phyloP scores from a whole-genome alignment of 2,329 filamentous ascomycete genomes.

The Pleomassaria siparia region DNA sequence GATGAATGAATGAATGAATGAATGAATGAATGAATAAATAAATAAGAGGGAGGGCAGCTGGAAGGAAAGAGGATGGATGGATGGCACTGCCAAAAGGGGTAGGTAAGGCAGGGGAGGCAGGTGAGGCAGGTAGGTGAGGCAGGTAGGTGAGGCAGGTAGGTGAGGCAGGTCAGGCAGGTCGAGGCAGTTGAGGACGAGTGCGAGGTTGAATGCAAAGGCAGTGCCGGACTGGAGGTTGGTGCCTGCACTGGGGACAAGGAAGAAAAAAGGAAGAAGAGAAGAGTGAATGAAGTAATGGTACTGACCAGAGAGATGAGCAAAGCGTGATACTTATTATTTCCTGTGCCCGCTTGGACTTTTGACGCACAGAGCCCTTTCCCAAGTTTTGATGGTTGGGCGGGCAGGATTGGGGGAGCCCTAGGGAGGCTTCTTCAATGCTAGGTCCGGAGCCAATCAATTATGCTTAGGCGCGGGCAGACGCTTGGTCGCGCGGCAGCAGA shows the following conservation, averaged over 20 bases:
- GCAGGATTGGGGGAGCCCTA: conserved; percentile 27
- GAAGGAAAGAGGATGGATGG: conserved; percentile 16
- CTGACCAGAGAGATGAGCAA: conserved; percentile 8
- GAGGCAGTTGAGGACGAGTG: too few species aligned
- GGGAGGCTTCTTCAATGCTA: conserved; percentile 28
- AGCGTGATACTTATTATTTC: conserved; percentile 9
- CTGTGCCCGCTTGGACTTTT: conserved; percentile 1
- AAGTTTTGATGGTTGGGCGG: conserved; percentile 15
- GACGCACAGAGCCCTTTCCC: conserved; percentile 17
- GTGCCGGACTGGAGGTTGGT: conserved; percentile 21
- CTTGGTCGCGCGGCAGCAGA: conserved; percentile 33
- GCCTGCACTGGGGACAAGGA: conserved; percentile 31
- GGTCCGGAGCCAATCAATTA: conserved; percentile 32
- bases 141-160: too few species aligned
- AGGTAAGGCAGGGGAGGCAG: conserved; percentile 17
- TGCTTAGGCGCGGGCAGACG: conserved; percentile 18
- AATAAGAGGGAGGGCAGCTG: conserved; percentile 14
- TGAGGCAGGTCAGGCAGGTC: too few species aligned
- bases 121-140: conserved; percentile 16
- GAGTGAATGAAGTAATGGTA: conserved; percentile 14
- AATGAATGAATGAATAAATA: conserved; percentile 11
- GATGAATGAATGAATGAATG: background rate
- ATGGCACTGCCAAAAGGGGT: conserved; percentile 33
- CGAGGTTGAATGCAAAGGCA: conserved; percentile 20
- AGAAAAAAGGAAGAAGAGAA: conserved; percentile 17